Conservation (phyloP, 495 filamentous ascomycete genomes). For the Aspergillus taichungensis region DNA sequence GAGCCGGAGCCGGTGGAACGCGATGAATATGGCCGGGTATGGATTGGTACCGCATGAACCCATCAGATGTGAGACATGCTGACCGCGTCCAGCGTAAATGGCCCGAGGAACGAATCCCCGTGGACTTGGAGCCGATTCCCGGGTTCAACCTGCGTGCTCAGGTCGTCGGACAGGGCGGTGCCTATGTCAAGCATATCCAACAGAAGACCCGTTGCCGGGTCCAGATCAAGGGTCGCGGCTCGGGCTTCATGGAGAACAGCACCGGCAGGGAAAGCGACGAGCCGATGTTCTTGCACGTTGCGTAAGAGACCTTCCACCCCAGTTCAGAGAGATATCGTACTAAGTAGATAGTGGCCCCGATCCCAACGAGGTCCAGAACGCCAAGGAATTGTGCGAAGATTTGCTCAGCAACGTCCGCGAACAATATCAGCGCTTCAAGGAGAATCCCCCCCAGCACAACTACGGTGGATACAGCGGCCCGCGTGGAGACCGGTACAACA, state of each 20-base stretch:
- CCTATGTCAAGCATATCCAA: constrained; percentile 96
- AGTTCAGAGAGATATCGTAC: too few relatives aligned
- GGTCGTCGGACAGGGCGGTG: constrained; percentile 86
- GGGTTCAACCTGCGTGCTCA: constrained; percentile 97
- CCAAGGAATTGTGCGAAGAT: constrained; percentile 81
- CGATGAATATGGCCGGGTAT: constrained; percentile 87
- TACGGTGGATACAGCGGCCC: constrained; percentile 44
- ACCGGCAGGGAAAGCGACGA: constrained; percentile 87
- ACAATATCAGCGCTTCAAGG: constrained; percentile 84
- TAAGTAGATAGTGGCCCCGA: constrained; percentile 62
- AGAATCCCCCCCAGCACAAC: constrained; percentile 63
- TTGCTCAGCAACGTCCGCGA: constrained; percentile 73
- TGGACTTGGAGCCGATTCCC: constrained; percentile 79
- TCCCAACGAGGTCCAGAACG: constrained; percentile 72
- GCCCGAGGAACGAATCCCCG: constrained; percentile 90
- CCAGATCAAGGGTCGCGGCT: constrained; percentile 96
- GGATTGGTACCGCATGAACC: constrained; percentile 11
- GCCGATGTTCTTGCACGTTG: constrained; percentile 89
- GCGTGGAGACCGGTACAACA: constrained; percentile 23
- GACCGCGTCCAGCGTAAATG: constrained; percentile 74
- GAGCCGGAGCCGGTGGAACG: constrained; percentile 87
- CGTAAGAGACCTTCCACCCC: constrained; percentile 43
- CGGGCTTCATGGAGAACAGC: constrained; percentile 80
- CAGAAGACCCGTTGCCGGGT: constrained; percentile 89
- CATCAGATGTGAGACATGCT: constrained; percentile 4